Base-by-base conservation (phyloP, 2,329 filamentous ascomycete genomes). In the Acephala macrosclerotiorum region DNA sequence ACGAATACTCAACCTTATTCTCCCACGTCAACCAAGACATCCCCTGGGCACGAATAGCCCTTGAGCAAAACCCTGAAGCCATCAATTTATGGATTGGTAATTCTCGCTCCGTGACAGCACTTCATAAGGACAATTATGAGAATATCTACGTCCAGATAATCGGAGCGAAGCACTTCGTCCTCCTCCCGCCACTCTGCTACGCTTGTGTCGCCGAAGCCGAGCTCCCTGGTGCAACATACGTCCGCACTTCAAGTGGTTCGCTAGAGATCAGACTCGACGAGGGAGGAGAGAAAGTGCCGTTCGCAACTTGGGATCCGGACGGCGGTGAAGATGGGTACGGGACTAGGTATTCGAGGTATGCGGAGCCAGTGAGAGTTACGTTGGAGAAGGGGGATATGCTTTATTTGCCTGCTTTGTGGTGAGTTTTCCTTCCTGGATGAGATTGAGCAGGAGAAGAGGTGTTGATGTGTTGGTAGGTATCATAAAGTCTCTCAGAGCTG, bases 71-170 rank as follows among this genome's bases (percentile, higher is more conserved):
- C 0, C 90, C 92, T 0, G 92, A 96, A 68, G 92, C 92, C 16
- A 85, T 93, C 67, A 96, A 96, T 75, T 83, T 96, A 73, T 67
- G 65, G 92, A 88, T 96, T 58, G 92, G 92, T 61, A 91, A 92
- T 78, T 87, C 87, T 1, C 82, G 81, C 42, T 91, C 89, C 29
- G 83, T 86, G 0, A 94, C 92, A 0, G 89, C 90, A 0, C 77
- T 94, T 61, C 93, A 96, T 79, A 91, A 91, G 73, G 93, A 96
- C 79, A 91, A 91, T 73, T 95, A 94, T 77, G 92, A 96, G 77
- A 96, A 96, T 75, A 84, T 96, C 0, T 96, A 94, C 76, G 90
- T 93, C 1, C 92, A 95, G 73, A 78, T 95, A 16, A 77, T 88
- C 0, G 93, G 92, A 0, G 79, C 80, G 63, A 96, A 96, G 76